Evolutionary conservation across 345 rosid genomes (phyloP).

Genomic region (Pistacia vera): DNA sequence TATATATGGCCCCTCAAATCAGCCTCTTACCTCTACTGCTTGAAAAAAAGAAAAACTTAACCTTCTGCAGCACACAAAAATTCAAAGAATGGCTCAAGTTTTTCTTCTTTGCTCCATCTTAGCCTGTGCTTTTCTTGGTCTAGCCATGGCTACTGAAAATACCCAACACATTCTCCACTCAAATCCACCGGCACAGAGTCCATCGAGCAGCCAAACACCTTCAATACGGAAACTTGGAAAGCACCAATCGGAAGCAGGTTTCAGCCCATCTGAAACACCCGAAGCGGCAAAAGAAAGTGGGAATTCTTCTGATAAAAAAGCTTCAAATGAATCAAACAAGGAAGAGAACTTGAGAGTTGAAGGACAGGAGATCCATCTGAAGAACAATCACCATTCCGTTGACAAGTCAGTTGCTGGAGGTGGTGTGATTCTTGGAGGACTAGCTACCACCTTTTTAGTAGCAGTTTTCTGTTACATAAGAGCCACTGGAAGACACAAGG

Average conservation of each 20-base stretch:
- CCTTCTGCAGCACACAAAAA: conserved; percentile 6
- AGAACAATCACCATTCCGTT: conserved; percentile 42
- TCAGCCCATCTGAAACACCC: conserved; percentile 30
- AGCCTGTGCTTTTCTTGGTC: conserved; percentile 27
- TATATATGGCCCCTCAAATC: conserved; percentile 11
- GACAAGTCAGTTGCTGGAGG: conserved; percentile 84
- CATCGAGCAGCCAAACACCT: conserved; percentile 22
- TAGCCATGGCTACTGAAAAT: conserved; percentile 28
- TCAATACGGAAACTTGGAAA: conserved; percentile 50
- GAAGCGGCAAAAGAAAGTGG: neutral
- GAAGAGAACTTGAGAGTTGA: conserved; percentile 28
- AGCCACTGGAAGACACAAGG: conserved; percentile 62
- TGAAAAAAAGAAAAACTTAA: neutral
- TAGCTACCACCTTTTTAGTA: conserved; percentile 68
- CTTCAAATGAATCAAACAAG: conserved; percentile 15
- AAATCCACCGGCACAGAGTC: conserved; percentile 22
- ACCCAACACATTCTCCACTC: conserved; percentile 3
- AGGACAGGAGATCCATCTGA: conserved; percentile 21
- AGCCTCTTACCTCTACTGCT: conserved; percentile 3
- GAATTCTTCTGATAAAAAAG: conserved; percentile 11
- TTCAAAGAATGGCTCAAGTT: conserved; percentile 27
- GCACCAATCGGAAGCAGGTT: conserved; percentile 24
- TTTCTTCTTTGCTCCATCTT: conserved; percentile 36
- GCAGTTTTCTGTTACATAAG: conserved; percentile 69
- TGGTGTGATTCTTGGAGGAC: conserved; percentile 76